Base-by-base conservation (phyloP, 305 asterid genomes). In the Fraxinus paxiana region DNA sequence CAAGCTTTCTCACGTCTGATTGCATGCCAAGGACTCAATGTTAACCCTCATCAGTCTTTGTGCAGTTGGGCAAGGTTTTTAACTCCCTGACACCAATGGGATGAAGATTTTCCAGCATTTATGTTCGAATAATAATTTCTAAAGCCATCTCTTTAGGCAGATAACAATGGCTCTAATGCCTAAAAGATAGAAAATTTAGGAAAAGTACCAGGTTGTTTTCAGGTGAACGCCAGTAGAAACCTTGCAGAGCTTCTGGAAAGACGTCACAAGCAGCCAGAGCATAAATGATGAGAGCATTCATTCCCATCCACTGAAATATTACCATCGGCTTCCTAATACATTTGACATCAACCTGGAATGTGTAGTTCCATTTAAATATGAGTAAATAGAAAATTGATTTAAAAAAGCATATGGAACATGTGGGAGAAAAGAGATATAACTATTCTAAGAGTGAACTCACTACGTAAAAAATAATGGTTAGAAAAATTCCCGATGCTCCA, bases 221-320 rank as follows among this genome's bases (percentile, higher is more conserved):
- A 0, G 97, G 94, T 65, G 91, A 90, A 34, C 87, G 88, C 96
- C 90, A 94, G 87, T 92, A 94, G 80, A 91, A 89, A 80, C 98
- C 98, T 83, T 94, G 92, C 61, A 94, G 80, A 30, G 91, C 95
- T 28, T 89, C 92, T 20, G 97, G 90, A 81, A 94, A 90, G 77
- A 94, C 83, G 82, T 92, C 94, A 61, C 93, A 89, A 74, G 97
- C 98, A 84, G 97, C 97, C 80, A 94, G 87, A 74, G 93, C 98
- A 88, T 94, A 92, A 63, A 92, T 83, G 35, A 92, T 84, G 46
- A 94, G 90, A 15, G 97, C 97, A 85, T 94, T 94, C 97, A 92
- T 91, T 75, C 98, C 98, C 96, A 92, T 92, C 97, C 97, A 94
- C 84, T 92, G 93, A 83, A 94, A 88, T 79, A 90, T 63, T 75